Evolutionary conservation across 345 rosid genomes (phyloP), one percentile per base, ranked within the genome.

Genomic region (Populus nigra): DNA sequence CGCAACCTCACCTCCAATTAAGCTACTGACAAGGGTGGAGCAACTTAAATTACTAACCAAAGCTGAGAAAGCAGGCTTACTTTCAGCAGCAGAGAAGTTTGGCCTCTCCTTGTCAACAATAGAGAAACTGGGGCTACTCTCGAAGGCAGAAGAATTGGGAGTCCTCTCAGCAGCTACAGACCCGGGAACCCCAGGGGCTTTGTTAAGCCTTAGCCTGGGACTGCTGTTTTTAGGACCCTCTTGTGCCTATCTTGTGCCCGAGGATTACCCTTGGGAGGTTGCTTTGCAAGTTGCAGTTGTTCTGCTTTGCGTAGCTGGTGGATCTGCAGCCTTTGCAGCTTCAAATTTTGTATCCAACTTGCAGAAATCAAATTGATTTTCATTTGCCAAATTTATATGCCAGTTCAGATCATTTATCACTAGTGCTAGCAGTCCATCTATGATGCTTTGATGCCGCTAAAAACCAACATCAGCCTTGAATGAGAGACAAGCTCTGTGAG

Each of bases 281-380:
- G 92, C 82, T 23, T 69, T 88, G 81, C 98, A 95, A 87, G 80
- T 78, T 65, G 79, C 79, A 0, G 89, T 93, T 62, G 92, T 94
- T 80, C 55, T 90, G n/a, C 75, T 80, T 36, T 85, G 85, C 74
- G 83, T 93, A 16, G 83, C 87, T 38, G 98, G 94, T 72, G 98
- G 97, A 23, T 91, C 97, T 69, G 98, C 97, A 16, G 97, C 99
- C 69, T 93, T 93, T 68, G 98, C 94, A 61, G 96, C 97, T 7
- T 87, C 96, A 1, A 89, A 81, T 79, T 83, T 95, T 79, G 98
- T 91, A 69, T 89, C 93, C 49, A 90, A 90, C 85, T 83, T 92
- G 90, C 99, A 93, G 86, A 93, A 88, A 81, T 88, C 88, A 38
- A 87, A 67, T 41, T 92, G 72, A 83, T 39, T 23, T 47, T 62